Evolutionary conservation across 495 filamentous ascomycete genomes (phyloP), one percentile per base, ranked within the genome.

Genomic region (Podospora conica): DNA sequence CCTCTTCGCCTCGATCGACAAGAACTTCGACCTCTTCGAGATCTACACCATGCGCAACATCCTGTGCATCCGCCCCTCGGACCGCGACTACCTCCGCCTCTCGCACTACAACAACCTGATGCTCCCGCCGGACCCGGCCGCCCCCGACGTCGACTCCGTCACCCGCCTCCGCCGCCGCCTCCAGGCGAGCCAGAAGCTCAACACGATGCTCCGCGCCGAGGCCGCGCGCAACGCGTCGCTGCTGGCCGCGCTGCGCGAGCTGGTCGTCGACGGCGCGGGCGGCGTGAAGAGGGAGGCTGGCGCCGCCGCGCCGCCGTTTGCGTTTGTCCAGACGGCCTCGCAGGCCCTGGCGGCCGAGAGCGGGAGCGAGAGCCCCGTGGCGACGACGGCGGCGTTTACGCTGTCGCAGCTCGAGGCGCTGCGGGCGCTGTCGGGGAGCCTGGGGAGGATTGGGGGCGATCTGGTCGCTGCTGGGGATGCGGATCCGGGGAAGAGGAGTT

Each of bases 11-110:
- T 88, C 87, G 74, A 97, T 98, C 72, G 95, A 98, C 79, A 96
- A 95, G 82, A 93, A 91, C 72, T 91, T 98, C 67, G 97, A 98
- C 77, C 91, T 94, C 63, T 97, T 97, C 75, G 95, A 98, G 71
- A 89, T 98, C 28, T 96, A 91, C 76, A 87, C 90, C 25, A 79
- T 98, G 79, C 83, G 95, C 67, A 97, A 96, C 76, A 91, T 97
- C 66, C 80, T 98, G 68, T 88, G 85, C 10, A 86, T 97, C 31
- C 65, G 72, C 25, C 86, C 87, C 1, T 90, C 91, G 48, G 75
- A 96, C 61, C 84, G 87, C 70, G 77, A 81, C 48, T 96, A 90
- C 87, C 87, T 98, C 64, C 82, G 87, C 60, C 79, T 98, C 63
- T 85, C 84, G 58, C 93, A 97, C 83, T 97, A 98, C 77, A 87